Conservation (phyloP, 2,329 filamentous ascomycete species). For the Arthrinium phaeospermum region DNA sequence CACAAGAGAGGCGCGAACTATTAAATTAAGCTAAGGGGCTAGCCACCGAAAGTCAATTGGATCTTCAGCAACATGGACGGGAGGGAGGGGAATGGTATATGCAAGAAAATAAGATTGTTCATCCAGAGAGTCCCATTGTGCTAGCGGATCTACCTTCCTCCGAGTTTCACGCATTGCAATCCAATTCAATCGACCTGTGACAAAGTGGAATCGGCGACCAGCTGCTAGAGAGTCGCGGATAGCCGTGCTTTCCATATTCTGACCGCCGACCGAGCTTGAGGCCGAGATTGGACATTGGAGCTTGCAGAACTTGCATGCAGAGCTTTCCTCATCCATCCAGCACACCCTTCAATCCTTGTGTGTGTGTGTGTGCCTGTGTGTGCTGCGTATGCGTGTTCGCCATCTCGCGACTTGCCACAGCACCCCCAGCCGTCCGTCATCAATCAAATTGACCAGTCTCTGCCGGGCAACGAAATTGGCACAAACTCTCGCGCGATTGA, state of each 20-base stretch:
- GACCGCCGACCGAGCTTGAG: slow-evolving; percentile 9
- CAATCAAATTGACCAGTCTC: too few species aligned
- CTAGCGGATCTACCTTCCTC: slow-evolving; percentile 12
- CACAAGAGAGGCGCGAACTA: not conserved
- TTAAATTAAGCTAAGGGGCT: slow-evolving; percentile 12
- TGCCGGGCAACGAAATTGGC: not conserved
- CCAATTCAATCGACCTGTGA: not conserved
- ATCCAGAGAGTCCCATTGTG: slow-evolving; percentile 6
- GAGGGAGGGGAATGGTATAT: not conserved
- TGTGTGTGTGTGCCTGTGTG: too few species aligned
- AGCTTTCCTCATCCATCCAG: not conserved
- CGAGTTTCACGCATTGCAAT: slow-evolving; percentile 3
- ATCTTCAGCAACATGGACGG: slow-evolving; percentile 6
- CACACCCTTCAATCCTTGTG: not conserved
- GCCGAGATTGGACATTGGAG: not conserved
- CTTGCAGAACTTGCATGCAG: not conserved
- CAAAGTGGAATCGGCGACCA: not conserved
- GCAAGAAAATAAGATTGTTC: slow-evolving; percentile 15
- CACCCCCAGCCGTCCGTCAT: not conserved
- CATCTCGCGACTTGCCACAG: not conserved
- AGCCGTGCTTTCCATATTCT: not conserved
- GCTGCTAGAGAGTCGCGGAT: not conserved
- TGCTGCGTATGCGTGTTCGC: not conserved
- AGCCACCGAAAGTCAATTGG: slow-evolving; percentile 6
- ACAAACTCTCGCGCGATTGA: not conserved